A percentile compares a stretch with the other conserved stretches of the same genome.
phyloP scores from a whole-genome alignment of 2,329 filamentous ascomycete genomes.

The Alternaria sp. region DNA sequence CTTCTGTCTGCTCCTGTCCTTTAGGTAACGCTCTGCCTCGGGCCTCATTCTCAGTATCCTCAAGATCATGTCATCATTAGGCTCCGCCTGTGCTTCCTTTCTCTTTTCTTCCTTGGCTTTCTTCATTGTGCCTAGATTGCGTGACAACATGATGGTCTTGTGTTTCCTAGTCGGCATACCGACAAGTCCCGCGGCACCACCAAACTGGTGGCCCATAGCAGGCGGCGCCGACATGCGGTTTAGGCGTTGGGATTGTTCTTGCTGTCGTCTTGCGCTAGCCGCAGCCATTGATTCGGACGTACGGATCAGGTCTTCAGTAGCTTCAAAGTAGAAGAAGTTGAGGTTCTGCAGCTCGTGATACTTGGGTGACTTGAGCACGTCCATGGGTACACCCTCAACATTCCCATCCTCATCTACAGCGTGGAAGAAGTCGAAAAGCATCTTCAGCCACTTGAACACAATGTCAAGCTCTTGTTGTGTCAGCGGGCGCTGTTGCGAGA shows the following conservation, averaged over 20 bases:
- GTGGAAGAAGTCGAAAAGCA: constrained; percentile 94
- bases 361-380: constrained; percentile 94
- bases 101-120: constrained; percentile 95
- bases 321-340: constrained; percentile 98
- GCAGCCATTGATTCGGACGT: constrained; percentile 97
- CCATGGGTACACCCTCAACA: constrained; percentile 84
- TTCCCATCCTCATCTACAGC: constrained; percentile 86
- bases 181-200: constrained; percentile 62
- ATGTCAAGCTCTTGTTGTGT: constrained; percentile 89
- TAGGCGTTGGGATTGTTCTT: constrained; percentile 62
- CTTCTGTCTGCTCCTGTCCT: constrained; percentile 90
- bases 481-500: constrained; percentile 81
- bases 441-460: constrained; percentile 90
- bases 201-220: constrained; percentile 59
- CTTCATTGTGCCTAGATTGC: constrained; percentile 94
- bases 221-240: constrained; percentile 75
- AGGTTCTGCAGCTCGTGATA: constrained; percentile 96
- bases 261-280: constrained; percentile 78
- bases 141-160: constrained; percentile 82
- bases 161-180: constrained; percentile 62
- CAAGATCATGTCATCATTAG: constrained; percentile 97
- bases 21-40: constrained; percentile 85
- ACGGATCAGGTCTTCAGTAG: constrained; percentile 86
- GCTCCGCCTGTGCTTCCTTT: constrained; percentile 93
- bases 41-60: constrained; percentile 93